A percentile compares a stretch with the other conserved stretches of the same genome.
phyloP scores from a whole-genome alignment of 805 yeast species.

The Clavispora vitiphila region DNA sequence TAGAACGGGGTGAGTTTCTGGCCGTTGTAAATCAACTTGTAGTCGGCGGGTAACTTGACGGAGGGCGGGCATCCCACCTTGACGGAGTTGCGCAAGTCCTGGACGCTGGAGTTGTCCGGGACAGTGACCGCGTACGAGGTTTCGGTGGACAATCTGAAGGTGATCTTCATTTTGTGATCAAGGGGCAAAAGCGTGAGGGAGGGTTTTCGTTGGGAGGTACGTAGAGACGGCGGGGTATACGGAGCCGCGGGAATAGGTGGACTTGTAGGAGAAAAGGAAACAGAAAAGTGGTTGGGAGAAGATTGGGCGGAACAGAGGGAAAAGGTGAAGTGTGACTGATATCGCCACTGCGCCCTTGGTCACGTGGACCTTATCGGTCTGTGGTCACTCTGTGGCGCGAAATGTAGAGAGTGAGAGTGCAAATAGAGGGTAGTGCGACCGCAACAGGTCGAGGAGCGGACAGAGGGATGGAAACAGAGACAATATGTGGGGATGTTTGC shows the following conservation, averaged over 20 bases:
- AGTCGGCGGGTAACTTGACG: constrained; percentile 29
- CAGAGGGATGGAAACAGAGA: no score
- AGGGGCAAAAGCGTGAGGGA: not conserved
- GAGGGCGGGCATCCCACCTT: constrained; percentile 32
- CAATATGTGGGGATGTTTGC: no score
- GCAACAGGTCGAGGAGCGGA: no score
- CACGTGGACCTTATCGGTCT: constrained; percentile 1
- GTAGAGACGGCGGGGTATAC: not conserved
- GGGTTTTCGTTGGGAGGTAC: not conserved
- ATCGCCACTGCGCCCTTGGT: constrained; percentile 1
- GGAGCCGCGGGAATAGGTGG: not conserved
- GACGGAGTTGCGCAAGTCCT: constrained; percentile 44
- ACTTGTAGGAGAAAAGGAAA: not conserved
- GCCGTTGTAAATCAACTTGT: constrained; percentile 38
- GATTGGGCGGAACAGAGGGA: not conserved
- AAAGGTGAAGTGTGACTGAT: not conserved
- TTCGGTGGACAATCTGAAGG: constrained; percentile 44
- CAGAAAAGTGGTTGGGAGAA: not conserved
- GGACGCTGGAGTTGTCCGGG: constrained; percentile 49
- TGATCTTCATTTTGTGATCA: constrained; percentile 39
- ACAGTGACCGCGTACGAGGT: constrained; percentile 42
- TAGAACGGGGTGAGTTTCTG: constrained; percentile 29
- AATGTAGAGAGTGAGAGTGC: no score
- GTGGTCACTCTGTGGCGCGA: no score
- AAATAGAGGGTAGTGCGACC: no score